A percentile compares a stretch with the other conserved stretches of the same genome.
These are phyloP conservation scores for Neurospora sp. DNA, from an alignment of 2,329 filamentous ascomycete species.

Conservation along the genomic window DNA sequence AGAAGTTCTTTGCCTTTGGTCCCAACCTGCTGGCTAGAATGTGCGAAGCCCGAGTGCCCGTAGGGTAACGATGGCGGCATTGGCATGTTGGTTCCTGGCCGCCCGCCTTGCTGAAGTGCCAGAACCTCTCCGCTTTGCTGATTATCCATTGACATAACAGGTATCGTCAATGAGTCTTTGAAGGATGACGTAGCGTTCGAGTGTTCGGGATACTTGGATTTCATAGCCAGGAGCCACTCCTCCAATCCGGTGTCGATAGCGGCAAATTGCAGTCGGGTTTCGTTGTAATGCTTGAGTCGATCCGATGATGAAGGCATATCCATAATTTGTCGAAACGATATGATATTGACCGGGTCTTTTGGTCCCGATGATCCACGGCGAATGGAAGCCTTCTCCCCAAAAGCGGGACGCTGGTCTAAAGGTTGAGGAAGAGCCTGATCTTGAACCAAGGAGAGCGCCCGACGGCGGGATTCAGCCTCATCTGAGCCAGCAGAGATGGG, in stretches of 20 bases:
- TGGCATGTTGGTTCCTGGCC: conserved; percentile 22
- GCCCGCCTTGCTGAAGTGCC: conserved; percentile 31
- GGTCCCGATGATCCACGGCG: conserved; percentile 6
- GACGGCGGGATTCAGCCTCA: conserved; percentile 19
- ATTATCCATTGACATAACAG: not conserved
- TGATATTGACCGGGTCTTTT: conserved; percentile 27
- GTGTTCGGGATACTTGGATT: conserved; percentile 38
- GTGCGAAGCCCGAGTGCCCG: conserved; percentile 36
- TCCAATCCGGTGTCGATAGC: conserved; percentile 64
- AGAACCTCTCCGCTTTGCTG: conserved; percentile 14
- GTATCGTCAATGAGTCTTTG: conserved; percentile 8
- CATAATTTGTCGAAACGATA: conserved; percentile 68
- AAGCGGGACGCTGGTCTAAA: conserved; percentile 29
- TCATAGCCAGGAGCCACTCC: conserved; percentile 41
- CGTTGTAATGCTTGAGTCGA: conserved; percentile 63
- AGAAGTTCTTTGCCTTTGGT: conserved; percentile 82
- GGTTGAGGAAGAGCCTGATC: conserved; percentile 31
- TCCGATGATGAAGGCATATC: conserved; percentile 54
- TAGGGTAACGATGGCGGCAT: conserved; percentile 30
- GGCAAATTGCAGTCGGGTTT: conserved; percentile 61
- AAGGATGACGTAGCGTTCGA: conserved; percentile 26
- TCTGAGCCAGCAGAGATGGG: conserved; percentile 31
- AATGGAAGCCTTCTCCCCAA: not conserved
- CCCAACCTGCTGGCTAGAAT: conserved; percentile 56
- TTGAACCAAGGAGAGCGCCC: conserved; percentile 29